phyloP scores from a whole-genome alignment of 305 asterid genomes.

The Plantago coronopus region DNA sequence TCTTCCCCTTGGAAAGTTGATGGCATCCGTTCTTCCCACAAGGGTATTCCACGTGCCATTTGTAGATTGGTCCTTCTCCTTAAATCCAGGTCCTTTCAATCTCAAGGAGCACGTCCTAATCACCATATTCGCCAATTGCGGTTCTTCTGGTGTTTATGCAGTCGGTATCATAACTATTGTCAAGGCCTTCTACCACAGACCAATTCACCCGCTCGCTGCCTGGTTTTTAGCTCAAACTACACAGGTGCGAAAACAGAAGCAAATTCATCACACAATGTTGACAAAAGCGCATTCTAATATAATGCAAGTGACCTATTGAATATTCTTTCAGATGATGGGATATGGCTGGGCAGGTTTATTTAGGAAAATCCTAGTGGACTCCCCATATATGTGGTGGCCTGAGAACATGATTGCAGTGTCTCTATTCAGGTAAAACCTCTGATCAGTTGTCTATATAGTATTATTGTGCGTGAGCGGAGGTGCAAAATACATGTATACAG shows the following conservation, averaged over 20 bases:
- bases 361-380: constrained; percentile 45
- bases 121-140: constrained; percentile 58
- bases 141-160: constrained; percentile 50
- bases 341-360: constrained; percentile 75
- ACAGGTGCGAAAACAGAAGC: constrained; percentile 32
- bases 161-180: constrained; percentile 41
- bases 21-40: constrained; percentile 50
- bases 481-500: no score
- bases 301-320: background rate
- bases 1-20: constrained; percentile 49
- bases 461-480: no score
- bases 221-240: constrained; percentile 51
- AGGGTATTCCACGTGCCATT: constrained; percentile 33
- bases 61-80: constrained; percentile 35
- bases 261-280: background rate
- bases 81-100: constrained; percentile 66
- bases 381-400: constrained; percentile 85
- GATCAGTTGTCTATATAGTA: background rate
- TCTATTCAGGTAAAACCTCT: constrained; percentile 44
- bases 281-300: background rate
- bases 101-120: constrained; percentile 69
- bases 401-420: constrained; percentile 49
- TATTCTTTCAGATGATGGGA: constrained; percentile 49
- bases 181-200: constrained; percentile 50
- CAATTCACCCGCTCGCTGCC: constrained; percentile 37